Evolutionary conservation across 208 protist genomes (phyloP).

Genomic region (Acanthamoeba royreba): DNA sequence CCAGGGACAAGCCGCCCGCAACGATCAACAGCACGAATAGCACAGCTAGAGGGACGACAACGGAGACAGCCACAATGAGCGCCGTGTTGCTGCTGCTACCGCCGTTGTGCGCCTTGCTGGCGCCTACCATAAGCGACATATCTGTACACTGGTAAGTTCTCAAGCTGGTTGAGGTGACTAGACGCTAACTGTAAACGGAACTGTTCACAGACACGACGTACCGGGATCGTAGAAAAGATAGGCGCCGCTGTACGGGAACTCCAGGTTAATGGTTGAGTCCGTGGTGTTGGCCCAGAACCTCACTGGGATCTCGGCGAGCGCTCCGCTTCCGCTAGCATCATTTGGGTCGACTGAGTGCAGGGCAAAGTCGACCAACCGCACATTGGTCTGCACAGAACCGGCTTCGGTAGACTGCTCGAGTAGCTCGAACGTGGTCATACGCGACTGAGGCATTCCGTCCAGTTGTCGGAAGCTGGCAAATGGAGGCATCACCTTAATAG

Average conservation of each 20-base stretch:
- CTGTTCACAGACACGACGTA: too few species aligned
- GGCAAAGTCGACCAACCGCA: not conserved
- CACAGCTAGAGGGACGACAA: not conserved
- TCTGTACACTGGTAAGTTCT: too few species aligned
- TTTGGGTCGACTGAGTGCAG: too few species aligned
- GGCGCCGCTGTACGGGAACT: not conserved
- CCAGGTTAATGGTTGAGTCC: not conserved
- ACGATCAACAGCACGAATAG: not conserved
- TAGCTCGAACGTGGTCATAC: not conserved
- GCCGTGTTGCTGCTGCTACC: not conserved
- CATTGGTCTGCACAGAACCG: not conserved
- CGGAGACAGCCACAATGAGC: not conserved
- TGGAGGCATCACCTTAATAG: not conserved
- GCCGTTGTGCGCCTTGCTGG: not conserved
- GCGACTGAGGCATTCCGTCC: not conserved
- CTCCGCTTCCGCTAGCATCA: too few species aligned
- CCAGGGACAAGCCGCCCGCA: not conserved
- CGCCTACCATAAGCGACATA: not conserved
- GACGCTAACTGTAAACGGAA: too few species aligned
- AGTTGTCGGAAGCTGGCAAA: not conserved
- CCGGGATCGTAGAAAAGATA: not conserved
- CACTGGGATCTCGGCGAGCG: not conserved
- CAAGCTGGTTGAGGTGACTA: too few species aligned
- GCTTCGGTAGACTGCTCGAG: not conserved
- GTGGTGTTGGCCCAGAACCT: not conserved